Base-by-base conservation (phyloP, 208 protist species). In the Trypanosomatidae sp. region DNA sequence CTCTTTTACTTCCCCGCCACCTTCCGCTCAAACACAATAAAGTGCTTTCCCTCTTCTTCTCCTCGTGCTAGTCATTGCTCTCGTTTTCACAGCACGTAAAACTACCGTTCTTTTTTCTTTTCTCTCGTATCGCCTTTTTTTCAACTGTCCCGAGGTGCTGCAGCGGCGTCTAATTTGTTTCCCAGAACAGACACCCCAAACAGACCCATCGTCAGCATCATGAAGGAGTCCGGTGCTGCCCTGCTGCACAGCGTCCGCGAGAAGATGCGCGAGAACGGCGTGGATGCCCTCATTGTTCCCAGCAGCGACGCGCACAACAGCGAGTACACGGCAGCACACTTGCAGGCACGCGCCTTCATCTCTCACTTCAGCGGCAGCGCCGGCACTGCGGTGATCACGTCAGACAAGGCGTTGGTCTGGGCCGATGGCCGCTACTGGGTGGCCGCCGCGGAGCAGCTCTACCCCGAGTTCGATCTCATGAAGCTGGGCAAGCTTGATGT, bases 351-450 rank as follows among this genome's bases (percentile, higher is more conserved):
- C 49, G 92, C 90, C 2, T 99, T 96, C 73, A 71, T 99, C 65
- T 97, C 94, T 49, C 92, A 97, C 72, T 99, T 99, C 82, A 84
- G 78, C 41, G 99, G 99, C 66, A 99, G 95, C 36, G 88, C 98
- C 3, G 99, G 98, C 41, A 97, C 86, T 15, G 88, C 85, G 39
- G 59, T 97, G 36, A 83, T 98, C 60, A 94, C 89, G 33, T 64
- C 82, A 73, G 79, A 91, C 6, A 75, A 90, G 44, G 94, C 95
- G 10, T 83, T 98, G 39, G 69, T 99, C 15, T 99, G 97, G 97
- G 99, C 98, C 3, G 99, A 99, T 74, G 98, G 97, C 3, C 95
- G 99, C 39, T 99, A 99, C 86, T 99, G 92, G 83, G 49, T 98
- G 36, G 97, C 98, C 64, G 98, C 98, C 0, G 84, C 79, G 50